Conservation (phyloP, 305 asterid genomes). For the Nicotiana rustica region DNA sequence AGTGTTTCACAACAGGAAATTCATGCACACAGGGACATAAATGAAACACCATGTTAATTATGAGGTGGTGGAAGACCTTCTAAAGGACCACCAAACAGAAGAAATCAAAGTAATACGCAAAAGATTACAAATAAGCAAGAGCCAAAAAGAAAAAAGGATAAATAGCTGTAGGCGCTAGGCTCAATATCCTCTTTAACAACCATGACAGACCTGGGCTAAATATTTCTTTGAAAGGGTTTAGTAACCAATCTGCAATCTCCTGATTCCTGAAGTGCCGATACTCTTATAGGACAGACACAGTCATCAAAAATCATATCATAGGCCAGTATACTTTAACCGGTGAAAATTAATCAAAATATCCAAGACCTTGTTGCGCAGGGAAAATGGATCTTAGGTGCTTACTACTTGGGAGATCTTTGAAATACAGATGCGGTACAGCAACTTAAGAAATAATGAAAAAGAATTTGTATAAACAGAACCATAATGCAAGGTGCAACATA, state of each 20-base stretch:
- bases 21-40: not conserved
- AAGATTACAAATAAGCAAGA: not conserved
- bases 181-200: not conserved
- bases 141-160: constrained; percentile 3
- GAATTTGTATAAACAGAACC: not conserved
- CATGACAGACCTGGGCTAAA: not conserved
- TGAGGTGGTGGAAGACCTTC: constrained; percentile 22
- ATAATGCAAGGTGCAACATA: not conserved
- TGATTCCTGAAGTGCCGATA: not conserved
- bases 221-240: not conserved
- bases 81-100: not conserved
- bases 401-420: not conserved
- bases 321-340: not conserved
- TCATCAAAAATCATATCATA: not conserved
- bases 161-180: not conserved
- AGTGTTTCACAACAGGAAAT: not conserved
- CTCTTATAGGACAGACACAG: not conserved
- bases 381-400: not conserved
- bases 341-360: not conserved
- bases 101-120: not conserved
- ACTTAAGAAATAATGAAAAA: not conserved
- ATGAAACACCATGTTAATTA: not conserved
- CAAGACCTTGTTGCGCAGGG: not conserved
- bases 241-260: constrained; percentile 14
- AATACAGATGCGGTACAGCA: not conserved